A percentile compares a stretch with the other conserved stretches of the same genome.
Evolutionary conservation across 2,329 filamentous ascomycete species (phyloP).

Genomic region (Cordyceps tenuipes): DNA sequence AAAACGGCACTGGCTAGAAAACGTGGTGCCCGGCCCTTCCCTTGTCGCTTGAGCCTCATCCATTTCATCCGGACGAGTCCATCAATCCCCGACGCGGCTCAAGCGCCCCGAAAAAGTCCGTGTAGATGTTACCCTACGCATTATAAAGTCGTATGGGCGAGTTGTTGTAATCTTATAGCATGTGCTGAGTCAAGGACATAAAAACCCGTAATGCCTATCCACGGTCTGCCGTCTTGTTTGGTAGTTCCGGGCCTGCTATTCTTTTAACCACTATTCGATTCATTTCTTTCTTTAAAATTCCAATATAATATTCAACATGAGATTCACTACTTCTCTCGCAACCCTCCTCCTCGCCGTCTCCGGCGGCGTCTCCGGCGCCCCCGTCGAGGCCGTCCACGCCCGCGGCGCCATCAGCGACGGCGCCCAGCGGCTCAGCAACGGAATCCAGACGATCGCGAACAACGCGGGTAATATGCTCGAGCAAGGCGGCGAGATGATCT

Average conservation of each 20-base stretch:
- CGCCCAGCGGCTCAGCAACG: background rate
- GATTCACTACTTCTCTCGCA: background rate
- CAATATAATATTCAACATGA: background rate
- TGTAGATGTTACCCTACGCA: background rate
- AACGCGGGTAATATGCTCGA: conserved; percentile 1
- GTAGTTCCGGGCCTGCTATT: background rate
- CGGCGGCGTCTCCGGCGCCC: background rate
- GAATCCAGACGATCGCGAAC: background rate
- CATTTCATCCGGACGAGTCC: background rate
- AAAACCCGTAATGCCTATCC: background rate
- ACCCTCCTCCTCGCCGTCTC: background rate
- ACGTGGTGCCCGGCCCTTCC: background rate
- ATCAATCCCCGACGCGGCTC: background rate
- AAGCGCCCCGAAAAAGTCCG: background rate
- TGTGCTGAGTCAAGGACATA: background rate
- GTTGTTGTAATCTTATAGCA: background rate
- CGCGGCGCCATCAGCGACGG: background rate
- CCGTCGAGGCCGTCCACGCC: background rate
- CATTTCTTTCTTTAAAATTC: background rate
- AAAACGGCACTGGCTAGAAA: background rate
- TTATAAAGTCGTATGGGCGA: background rate
- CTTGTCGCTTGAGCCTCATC: background rate
- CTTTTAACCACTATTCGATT: background rate
- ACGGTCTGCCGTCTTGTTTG: too few relatives aligned
- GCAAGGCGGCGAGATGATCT: background rate